These are phyloP conservation scores for Alternaria longipes DNA, from an alignment of 2,329 filamentous ascomycete genomes.

Conservation along the genomic window DNA sequence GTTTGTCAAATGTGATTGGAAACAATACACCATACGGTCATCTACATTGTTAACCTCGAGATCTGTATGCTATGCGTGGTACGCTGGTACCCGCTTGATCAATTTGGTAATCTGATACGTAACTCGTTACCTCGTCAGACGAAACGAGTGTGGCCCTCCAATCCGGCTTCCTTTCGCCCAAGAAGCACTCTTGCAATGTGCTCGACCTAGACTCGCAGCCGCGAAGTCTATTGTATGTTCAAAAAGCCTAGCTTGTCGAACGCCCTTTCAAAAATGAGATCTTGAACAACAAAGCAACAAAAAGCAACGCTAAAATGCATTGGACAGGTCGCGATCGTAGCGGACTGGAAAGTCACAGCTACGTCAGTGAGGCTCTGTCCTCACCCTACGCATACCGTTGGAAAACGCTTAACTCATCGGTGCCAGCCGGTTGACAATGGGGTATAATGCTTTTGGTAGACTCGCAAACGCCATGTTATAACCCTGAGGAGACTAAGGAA, in stretches of 20 bases:
- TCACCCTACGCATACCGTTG: constrained; percentile 17
- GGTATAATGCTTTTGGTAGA: constrained; percentile 27
- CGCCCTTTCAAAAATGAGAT: constrained; percentile 1
- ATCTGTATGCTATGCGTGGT: background rate
- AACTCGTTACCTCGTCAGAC: background rate
- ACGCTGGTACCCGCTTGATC: background rate
- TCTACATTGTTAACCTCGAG: background rate
- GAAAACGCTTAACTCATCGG: constrained; percentile 20
- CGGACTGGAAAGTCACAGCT: constrained; percentile 7
- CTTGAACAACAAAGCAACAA: background rate
- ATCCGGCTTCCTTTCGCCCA: background rate
- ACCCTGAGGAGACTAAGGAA: constrained; percentile 12
- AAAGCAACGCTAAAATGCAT: constrained; percentile 12
- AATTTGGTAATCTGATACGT: constrained; percentile 15
- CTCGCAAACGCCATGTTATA: constrained; percentile 14
- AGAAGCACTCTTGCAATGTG: background rate
- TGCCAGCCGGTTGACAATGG: constrained; percentile 28
- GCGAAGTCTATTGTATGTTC: constrained; percentile 8
- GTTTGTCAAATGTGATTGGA: background rate
- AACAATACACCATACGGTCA: background rate
- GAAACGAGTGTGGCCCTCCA: constrained; percentile 2
- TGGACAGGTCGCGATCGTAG: constrained; percentile 13
- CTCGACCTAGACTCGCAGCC: constrained; percentile 2
- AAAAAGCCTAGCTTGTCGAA: constrained; percentile 7
- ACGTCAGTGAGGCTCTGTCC: constrained; percentile 15